Base-by-base conservation (phyloP, 2,329 filamentous ascomycete genomes). In the Neoscytalidium dimidiatum region DNA sequence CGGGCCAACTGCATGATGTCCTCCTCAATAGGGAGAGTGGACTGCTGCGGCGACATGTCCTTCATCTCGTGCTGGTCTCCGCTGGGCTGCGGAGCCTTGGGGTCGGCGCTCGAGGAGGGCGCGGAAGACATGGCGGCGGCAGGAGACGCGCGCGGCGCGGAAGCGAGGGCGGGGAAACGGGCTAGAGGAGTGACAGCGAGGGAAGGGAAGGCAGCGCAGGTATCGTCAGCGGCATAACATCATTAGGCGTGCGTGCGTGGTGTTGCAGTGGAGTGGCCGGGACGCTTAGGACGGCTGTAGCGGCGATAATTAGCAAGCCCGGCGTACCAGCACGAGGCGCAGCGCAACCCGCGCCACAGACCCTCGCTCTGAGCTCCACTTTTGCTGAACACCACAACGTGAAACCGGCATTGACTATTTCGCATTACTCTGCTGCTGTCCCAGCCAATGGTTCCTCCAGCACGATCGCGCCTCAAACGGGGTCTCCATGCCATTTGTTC, bases 1-100 rank as follows among this genome's bases (percentile, higher is more conserved):
- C 95, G 86, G 44, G 95, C 93, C 75, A 97, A 82, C 81, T 97
- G 94, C 94, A 99, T 98, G 70, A 99, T 90, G 80, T 99, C 94
- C 70, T 92, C 86, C 73, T 92, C 88, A 3, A 86, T 72, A 8
- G 84, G 82, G 28, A 84, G 73, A 41, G 69, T 72, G 26, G 71
- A 77, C 71, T 69, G 72, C 66, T 69, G 72, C 63, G 74, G 72
- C 19, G 68, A 69, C 73, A 79, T 75, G 53, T 77, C 72, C 58
- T 75, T 72, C 49, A 79, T 68, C 66, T 79, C 77, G 70, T 77
- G 69, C 29, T 73, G 69, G 53, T 72, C 71, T 46, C 38, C 64
- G 35, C 21, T 29, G 28, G 60, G 38, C 13, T 38, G 51, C 14
- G 62, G 29, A 46, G 38, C 62, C 28, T 64, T 64, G 62, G 44